Base-by-base conservation (phyloP, 2,329 filamentous ascomycete species). In the Botrytis porri region DNA sequence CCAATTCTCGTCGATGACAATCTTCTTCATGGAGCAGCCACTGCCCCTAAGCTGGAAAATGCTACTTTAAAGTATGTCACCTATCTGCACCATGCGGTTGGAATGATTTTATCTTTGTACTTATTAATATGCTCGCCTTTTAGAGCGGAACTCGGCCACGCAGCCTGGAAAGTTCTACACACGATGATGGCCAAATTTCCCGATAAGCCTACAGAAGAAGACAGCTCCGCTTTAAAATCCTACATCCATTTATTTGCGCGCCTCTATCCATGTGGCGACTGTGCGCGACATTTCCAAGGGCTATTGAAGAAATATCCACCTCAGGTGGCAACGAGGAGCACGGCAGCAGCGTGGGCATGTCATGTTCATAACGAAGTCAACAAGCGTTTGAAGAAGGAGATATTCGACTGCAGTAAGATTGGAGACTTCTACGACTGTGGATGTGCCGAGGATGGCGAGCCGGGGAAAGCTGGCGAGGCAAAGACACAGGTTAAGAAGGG, bases 31-130 rank as follows among this genome's bases (percentile, higher is more conserved):
- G 92, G 92, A 72, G 89, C 89, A 72, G 90, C 90, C 5, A 95
- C 94, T 78, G 93, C 93, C 69, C 91, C 92, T 1, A 94, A 93
- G 83, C 84, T 96, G 70, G 93, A 93, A 80, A 96, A 96, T 82
- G 92, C 91, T 74, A 96, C 93, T 10, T 85, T 89, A 71, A 96
- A 95, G 90, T 92, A 84, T 67, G 85, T 79, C 51, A 43, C 22
- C 9, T 20, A 25, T 51, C 32, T 20, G 43, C 43, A 35, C 39
- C n/a, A n/a, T n/a, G 5, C 37, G 6, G 45, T 37, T 57, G 29
- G 3, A 48, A 65, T 45, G 20, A 60, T 35, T 25, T 54, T n/a
- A 10, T 45, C 16, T 20, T 41, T 37, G 51, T 59, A 57, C 35
- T 4, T 67, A 43, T 76, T 78, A 64, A 77, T 67, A 64, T 20